phyloP scores from a whole-genome alignment of 1,139 yeast genomes.

The Sugiyamaella grinbergsii region DNA sequence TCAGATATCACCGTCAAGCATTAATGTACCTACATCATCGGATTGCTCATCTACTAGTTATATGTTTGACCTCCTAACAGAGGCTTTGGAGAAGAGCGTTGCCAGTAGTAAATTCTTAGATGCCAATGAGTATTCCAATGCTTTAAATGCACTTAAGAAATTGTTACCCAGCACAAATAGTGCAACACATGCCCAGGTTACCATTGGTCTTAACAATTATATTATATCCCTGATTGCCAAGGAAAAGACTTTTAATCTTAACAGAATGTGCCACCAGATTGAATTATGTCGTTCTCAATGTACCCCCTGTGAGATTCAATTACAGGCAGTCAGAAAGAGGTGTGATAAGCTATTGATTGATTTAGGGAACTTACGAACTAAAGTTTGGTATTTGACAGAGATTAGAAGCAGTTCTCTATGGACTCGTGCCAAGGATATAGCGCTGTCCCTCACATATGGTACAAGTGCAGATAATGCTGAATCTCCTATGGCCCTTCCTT shows the following conservation, averaged over 20 bases:
- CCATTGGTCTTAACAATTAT: slow-evolving; percentile 31
- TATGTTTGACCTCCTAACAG: slow-evolving; percentile 28
- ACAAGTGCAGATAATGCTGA: slow-evolving; percentile 7
- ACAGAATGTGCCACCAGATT: slow-evolving; percentile 25
- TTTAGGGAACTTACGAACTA: slow-evolving; percentile 32
- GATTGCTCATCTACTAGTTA: slow-evolving; percentile 21
- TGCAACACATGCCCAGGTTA: slow-evolving; percentile 27
- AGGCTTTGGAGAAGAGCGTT: slow-evolving; percentile 31
- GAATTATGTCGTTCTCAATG: slow-evolving; percentile 29
- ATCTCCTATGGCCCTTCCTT: slow-evolving; percentile 15
- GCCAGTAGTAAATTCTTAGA: slow-evolving; percentile 32
- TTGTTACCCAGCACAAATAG: slow-evolving; percentile 26
- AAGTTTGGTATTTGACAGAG: slow-evolving; percentile 43
- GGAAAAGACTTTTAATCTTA: slow-evolving; percentile 28
- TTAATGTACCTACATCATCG: not conserved
- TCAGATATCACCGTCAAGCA: not conserved
- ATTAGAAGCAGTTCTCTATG: slow-evolving; percentile 37
- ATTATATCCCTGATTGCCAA: slow-evolving; percentile 28
- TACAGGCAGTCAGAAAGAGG: slow-evolving; percentile 26
- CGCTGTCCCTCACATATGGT: slow-evolving; percentile 30
- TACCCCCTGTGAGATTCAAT: slow-evolving; percentile 32
- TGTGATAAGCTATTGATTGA: slow-evolving; percentile 26
- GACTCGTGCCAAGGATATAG: slow-evolving; percentile 39
- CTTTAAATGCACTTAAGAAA: slow-evolving; percentile 30
- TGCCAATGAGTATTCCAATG: slow-evolving; percentile 35